Evolutionary conservation across 164 flowering plant genomes (phyloP), one percentile per base, ranked within the genome.

Genomic region (Amborella trichopoda): DNA sequence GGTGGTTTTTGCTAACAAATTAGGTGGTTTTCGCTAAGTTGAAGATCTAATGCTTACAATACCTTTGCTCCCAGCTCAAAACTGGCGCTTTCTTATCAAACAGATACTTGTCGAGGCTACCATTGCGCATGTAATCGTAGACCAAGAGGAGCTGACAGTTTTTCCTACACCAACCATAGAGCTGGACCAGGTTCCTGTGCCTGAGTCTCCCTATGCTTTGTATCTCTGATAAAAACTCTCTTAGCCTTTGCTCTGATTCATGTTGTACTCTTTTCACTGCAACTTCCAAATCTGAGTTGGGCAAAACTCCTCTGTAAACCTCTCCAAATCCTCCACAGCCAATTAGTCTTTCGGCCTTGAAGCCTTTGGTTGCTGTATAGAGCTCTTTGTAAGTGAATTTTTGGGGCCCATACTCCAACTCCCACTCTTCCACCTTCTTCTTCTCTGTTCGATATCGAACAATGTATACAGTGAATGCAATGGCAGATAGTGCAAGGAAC

Each of bases 261-360:
- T 71, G 74, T 3, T 68, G 65, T 23, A 85, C 68, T 39, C 72
- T 54, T 75, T 85, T 85, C 17, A 85, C 95, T 2, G 95, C 95
- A 1, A 85, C 69, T 43, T 54, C 24, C 25, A 51, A 49, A 1
- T 64, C 53, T 12, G 22, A 10, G 6, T 48, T 69, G 5, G 75
- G 78, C n/a, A 85, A 37, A 3, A 59, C 60, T 2, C 87, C 95
- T 56, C 61, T 84, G 27, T 81, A 82, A 19, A 85, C 95, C 40
- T 39, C 51, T 1, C 93, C 95, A 55, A 80, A 86, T 14, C 93
- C 93, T 3, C 95, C 93, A 28, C 63, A 62, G 5, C 95, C 89
- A 1, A 86, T 58, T 0, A 83, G 59, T 54, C 69, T 74, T 38
- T 62, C 65, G 40, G 80, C 89, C 26, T 55, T 62, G 54, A 82